Conservation (phyloP, 495 filamentous ascomycete genomes). For the Podospora sp. region DNA sequence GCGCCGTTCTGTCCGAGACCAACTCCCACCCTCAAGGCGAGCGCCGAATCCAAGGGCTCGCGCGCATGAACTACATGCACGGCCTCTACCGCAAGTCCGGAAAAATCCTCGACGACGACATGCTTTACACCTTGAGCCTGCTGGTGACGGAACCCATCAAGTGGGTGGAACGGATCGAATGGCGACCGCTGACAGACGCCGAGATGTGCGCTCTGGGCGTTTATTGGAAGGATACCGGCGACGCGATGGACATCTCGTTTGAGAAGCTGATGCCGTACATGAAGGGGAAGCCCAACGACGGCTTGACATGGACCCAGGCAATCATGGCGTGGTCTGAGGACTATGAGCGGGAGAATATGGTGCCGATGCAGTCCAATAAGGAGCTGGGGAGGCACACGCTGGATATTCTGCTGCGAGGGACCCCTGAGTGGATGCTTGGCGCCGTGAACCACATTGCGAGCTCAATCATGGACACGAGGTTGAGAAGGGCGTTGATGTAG, state of each 20-base stretch:
- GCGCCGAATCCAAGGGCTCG: conserved; percentile 38
- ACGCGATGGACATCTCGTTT: not conserved
- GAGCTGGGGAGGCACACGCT: conserved; percentile 58
- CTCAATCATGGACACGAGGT: conserved; percentile 59
- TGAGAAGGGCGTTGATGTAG: conserved; percentile 64
- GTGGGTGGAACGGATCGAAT: not conserved
- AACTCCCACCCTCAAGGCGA: conserved; percentile 37
- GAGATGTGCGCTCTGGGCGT: conserved; percentile 2
- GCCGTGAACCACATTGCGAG: conserved; percentile 52
- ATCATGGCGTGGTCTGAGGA: conserved; percentile 52
- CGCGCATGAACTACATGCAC: conserved; percentile 56
- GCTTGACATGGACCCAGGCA: conserved; percentile 63
- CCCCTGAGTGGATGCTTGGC: conserved; percentile 49
- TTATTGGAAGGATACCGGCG: not conserved
- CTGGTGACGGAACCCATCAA: not conserved
- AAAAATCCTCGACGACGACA: conserved; percentile 42
- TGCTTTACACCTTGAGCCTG: not conserved
- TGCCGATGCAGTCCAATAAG: conserved; percentile 57
- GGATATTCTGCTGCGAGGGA: conserved; percentile 53
- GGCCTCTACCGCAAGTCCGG: conserved; percentile 38
- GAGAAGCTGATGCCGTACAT: conserved; percentile 44
- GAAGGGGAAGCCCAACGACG: conserved; percentile 56
- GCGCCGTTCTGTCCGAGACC: conserved; percentile 55
- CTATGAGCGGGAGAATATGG: conserved; percentile 59
- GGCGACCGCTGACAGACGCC: not conserved